A percentile compares a stretch with the other conserved stretches of the same genome.
Evolutionary conservation across 164 flowering plant species (phyloP).

Genomic region (Liquidambar formosana): DNA sequence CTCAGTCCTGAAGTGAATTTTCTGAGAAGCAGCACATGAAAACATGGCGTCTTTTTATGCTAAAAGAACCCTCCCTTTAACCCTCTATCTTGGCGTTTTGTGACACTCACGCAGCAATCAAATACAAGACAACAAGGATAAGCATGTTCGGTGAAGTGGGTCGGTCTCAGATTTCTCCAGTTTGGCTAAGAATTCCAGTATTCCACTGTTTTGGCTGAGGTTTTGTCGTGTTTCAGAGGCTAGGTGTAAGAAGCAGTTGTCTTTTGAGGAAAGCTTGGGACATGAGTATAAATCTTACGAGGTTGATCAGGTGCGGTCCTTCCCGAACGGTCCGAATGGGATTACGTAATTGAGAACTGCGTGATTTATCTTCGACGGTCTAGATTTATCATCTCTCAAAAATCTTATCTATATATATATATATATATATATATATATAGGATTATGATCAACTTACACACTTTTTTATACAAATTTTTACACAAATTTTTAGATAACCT

Average conservation of each 20-base stretch:
- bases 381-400: too few relatives aligned
- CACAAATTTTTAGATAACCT: too few relatives aligned
- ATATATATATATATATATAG: too few relatives aligned
- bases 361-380: too few relatives aligned
- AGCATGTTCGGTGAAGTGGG: slow-evolving; percentile 6
- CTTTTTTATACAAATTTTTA: too few relatives aligned
- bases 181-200: neutral
- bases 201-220: neutral
- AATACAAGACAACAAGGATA: neutral
- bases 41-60: neutral
- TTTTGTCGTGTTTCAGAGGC: neutral
- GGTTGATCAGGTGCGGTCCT: too few relatives aligned
- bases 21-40: neutral
- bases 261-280: too few relatives aligned
- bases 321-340: too few relatives aligned
- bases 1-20: neutral
- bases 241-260: neutral
- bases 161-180: slow-evolving; percentile 6
- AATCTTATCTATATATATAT: too few relatives aligned
- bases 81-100: slow-evolving; percentile 2
- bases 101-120: neutral
- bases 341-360: too few relatives aligned
- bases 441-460: too few relatives aligned
- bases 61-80: neutral
- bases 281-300: too few relatives aligned